phyloP scores from a whole-genome alignment of 2,329 filamentous ascomycete genomes.

The Ascochyta viciae-villosae region DNA sequence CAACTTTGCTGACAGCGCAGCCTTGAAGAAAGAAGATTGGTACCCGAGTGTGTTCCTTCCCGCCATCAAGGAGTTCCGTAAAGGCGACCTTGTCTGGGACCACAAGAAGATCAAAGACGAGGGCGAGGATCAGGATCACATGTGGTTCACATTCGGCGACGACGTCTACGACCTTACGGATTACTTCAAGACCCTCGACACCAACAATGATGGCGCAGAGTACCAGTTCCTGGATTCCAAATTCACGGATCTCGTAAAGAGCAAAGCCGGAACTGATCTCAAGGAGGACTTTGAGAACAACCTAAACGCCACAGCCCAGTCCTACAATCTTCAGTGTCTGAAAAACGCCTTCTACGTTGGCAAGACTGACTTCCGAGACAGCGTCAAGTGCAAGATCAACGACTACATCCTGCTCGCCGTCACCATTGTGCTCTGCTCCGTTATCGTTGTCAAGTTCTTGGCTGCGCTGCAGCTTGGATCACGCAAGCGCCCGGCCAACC shows the following conservation, averaged over 20 bases:
- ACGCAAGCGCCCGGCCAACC: constrained; percentile 84
- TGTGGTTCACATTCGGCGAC: constrained; percentile 80
- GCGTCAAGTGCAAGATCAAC: constrained; percentile 80
- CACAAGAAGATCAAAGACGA: constrained; percentile 65
- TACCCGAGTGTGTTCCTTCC: constrained; percentile 78
- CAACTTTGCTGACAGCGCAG: constrained; percentile 58
- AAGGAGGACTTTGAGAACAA: constrained; percentile 68
- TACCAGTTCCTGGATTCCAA: constrained; percentile 77
- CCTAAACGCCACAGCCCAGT: constrained; percentile 60
- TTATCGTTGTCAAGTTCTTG: constrained; percentile 88
- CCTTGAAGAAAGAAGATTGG: constrained; percentile 74
- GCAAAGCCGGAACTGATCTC: constrained; percentile 82
- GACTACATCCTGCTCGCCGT: constrained; percentile 90
- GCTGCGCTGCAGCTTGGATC: constrained; percentile 92
- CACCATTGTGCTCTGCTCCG: constrained; percentile 79
- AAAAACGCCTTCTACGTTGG: constrained; percentile 84
- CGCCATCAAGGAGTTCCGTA: constrained; percentile 82
- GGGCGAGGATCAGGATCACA: constrained; percentile 70
- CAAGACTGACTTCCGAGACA: constrained; percentile 81
- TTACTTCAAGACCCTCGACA: constrained; percentile 80
- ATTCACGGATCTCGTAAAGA: constrained; percentile 71
- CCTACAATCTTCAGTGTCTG: constrained; percentile 81
- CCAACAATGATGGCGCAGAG: constrained; percentile 60
- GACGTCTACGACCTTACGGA: constrained; percentile 88
- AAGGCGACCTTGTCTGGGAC: constrained; percentile 82